phyloP scores from a whole-genome alignment of 176 grass and related monocot species.

The Oryza punctata region DNA sequence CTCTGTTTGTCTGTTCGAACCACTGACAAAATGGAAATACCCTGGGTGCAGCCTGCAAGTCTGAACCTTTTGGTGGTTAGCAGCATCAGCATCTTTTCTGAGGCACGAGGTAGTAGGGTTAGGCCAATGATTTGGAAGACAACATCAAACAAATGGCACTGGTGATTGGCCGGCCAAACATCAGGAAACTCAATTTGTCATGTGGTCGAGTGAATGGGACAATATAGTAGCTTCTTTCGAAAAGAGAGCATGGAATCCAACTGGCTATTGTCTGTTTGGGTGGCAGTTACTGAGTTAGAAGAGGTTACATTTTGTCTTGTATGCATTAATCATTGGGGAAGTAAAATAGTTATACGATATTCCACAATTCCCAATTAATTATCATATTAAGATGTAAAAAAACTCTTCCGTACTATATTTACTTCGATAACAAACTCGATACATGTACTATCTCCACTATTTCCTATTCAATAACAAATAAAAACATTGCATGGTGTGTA shows the following conservation, averaged over 20 bases:
- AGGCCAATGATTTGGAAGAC: not conserved
- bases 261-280: not conserved
- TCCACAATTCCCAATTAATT: too few species aligned
- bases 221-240: not conserved
- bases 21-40: conserved; percentile 11
- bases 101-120: not conserved
- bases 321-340: not conserved
- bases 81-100: not conserved
- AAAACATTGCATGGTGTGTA: too few species aligned
- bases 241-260: not conserved
- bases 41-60: not conserved
- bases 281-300: not conserved
- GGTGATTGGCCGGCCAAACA: not conserved
- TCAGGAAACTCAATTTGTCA: not conserved
- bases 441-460: too few species aligned
- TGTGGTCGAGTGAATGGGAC: not conserved
- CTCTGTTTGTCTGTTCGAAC: not conserved
- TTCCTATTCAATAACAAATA: too few species aligned
- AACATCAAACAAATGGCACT: not conserved
- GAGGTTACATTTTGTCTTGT: not conserved
- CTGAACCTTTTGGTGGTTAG: not conserved
- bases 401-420: too few species aligned
- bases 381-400: too few species aligned
- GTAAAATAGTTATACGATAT: not conserved
- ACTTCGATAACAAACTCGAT: too few species aligned